Evolutionary conservation across 2,329 filamentous ascomycete species (phyloP).

Genomic region (Epichloe bromicola): DNA sequence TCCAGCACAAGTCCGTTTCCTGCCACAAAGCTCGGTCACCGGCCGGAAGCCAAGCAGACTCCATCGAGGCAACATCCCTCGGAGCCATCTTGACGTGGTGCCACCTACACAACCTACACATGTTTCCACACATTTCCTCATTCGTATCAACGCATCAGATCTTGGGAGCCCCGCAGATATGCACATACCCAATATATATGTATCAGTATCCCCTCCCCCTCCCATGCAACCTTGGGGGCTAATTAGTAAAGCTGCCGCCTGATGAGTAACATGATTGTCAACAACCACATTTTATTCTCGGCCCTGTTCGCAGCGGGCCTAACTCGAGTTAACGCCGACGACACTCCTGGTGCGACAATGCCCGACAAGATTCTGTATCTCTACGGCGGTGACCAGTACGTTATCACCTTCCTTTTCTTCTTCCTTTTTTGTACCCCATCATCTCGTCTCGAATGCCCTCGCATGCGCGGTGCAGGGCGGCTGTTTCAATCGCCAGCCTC

Average conservation of each 20-base stretch:
- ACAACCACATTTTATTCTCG: not conserved
- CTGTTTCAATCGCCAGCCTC: not conserved
- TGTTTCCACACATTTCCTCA: too few species aligned
- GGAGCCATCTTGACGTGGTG: too few species aligned
- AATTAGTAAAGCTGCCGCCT: too few species aligned
- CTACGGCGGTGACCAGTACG: constrained; percentile 29
- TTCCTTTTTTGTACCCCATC: not conserved
- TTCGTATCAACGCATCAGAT: too few species aligned
- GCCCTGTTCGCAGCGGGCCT: not conserved
- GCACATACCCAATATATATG: not conserved
- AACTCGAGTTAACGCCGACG: not conserved
- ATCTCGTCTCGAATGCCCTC: not conserved
- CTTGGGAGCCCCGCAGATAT: not conserved
- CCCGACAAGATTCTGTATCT: constrained; percentile 18
- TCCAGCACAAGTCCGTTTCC: too few species aligned
- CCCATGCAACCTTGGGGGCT: not conserved
- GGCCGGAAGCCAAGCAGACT: too few species aligned
- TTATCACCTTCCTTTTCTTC: not conserved
- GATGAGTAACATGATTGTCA: not conserved
- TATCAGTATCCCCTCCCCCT: not conserved
- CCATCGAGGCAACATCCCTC: too few species aligned
- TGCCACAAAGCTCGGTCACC: too few species aligned
- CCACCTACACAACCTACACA: too few species aligned
- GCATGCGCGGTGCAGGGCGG: too few species aligned
- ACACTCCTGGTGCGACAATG: constrained; percentile 4